Base-by-base conservation (phyloP, 2,329 filamentous ascomycete genomes). In the Colletotrichum tabaci region DNA sequence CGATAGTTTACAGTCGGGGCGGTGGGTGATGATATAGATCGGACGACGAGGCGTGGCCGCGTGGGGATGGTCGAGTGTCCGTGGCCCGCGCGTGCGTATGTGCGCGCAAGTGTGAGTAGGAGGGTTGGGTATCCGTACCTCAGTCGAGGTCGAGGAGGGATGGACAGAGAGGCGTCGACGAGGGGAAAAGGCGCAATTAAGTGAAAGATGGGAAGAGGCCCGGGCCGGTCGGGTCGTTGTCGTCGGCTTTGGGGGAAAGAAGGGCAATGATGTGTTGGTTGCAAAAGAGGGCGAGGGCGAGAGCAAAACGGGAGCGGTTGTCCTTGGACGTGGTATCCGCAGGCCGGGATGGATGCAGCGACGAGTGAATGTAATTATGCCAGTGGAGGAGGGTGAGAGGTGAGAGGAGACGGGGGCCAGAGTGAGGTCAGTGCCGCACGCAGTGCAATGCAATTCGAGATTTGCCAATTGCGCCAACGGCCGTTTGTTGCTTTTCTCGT, bases 391-490 rank as follows among this genome's bases (percentile, higher is more conserved):
- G 23, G 42, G 53, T 56, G 26, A 10, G 8, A 58, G 53, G 40
- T 60, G 23, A 56, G 40, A 38, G 63, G 57, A 12, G 44, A 56
- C 47, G 44, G 50, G 67, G 56, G 52, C 47, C 56, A 61, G 63
- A 50, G 46, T 71, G 67, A 67, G 67, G 44, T 67, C 64, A 67
- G 63, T 71, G 67, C 63, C 49, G 55, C 55, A 52, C 46, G 61
- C 46, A 56, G 13, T 46, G 46, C 49, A 47, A 66, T 53, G 53
- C 47, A 35, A 62, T 42, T 49, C 2, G 42, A 58, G 26, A 35
- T 26, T 67, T 35, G 60, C 35, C 61, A 42, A 38, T 58, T 65
- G 61, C 61, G 42, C 52, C 61, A 26, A 56, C 35, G 16, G 49
- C 35, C 21, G 38, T 26, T 52, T 50, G 44, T 38, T 60, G n/a